phyloP scores from a whole-genome alignment of 495 filamentous ascomycete genomes.

The Aspergillus heteromorphus region DNA sequence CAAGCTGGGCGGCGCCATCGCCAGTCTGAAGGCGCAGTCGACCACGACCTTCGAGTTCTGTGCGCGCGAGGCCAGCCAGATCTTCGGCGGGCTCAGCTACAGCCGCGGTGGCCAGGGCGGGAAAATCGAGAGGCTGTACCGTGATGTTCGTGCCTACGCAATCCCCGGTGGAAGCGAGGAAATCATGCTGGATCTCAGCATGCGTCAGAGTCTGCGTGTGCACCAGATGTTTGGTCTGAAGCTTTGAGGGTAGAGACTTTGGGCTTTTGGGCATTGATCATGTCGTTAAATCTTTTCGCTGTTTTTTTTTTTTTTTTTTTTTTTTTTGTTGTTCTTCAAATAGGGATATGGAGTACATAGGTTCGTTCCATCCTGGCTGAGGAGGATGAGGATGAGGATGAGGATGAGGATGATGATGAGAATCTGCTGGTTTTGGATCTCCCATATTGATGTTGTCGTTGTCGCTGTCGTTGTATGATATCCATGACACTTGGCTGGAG shows the following conservation, averaged over 20 bases:
- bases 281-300: neutral
- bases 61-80: conserved; percentile 92
- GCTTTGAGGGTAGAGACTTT: conserved; percentile 63
- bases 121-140: conserved; percentile 92
- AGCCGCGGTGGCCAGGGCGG: conserved; percentile 88
- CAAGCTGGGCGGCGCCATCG: conserved; percentile 90
- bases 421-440: too few relatives aligned
- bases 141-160: conserved; percentile 96
- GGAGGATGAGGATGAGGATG: too few relatives aligned
- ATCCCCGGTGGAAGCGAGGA: conserved; percentile 96
- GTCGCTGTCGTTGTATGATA: too few relatives aligned
- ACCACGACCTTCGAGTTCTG: conserved; percentile 97
- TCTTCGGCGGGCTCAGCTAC: conserved; percentile 94
- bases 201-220: conserved; percentile 85
- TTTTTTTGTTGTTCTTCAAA: too few relatives aligned
- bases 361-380: neutral
- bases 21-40: conserved; percentile 85
- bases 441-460: too few relatives aligned
- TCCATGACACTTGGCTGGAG: too few relatives aligned
- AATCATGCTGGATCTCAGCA: conserved; percentile 97
- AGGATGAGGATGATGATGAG: neutral
- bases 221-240: conserved; percentile 95
- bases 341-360: neutral
- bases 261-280: too few relatives aligned
- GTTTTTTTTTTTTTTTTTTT: too few relatives aligned